These are phyloP conservation scores for Echeveria elegans DNA, from an alignment of 164 flowering plant genomes.

Conservation along the genomic window DNA sequence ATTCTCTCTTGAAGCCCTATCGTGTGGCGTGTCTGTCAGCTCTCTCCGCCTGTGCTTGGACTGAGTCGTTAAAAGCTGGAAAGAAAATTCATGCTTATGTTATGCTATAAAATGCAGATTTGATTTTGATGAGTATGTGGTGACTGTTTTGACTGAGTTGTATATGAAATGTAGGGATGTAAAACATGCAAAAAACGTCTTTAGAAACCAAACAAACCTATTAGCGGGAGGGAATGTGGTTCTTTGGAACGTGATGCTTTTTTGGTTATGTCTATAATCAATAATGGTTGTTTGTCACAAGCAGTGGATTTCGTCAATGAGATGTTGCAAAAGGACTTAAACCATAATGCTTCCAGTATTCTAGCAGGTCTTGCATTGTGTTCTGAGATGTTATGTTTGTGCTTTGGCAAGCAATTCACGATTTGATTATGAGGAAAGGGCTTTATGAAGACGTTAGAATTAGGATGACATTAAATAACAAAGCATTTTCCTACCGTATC, in stretches of 20 bases:
- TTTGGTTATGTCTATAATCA: too few species aligned
- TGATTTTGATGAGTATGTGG: too few species aligned
- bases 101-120: too few species aligned
- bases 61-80: conserved; percentile 21
- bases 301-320: conserved; percentile 22
- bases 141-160: too few species aligned
- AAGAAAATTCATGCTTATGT: conserved; percentile 29
- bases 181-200: too few species aligned
- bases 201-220: too few species aligned
- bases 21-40: conserved; percentile 28
- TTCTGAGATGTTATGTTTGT: conserved; percentile 19
- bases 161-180: too few species aligned
- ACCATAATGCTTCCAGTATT: conserved; percentile 32
- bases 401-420: conserved; percentile 24
- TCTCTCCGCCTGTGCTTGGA: conserved; percentile 25
- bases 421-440: conserved; percentile 16
- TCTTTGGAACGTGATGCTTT: too few species aligned
- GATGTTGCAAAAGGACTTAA: conserved; percentile 23
- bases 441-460: conserved; percentile 19
- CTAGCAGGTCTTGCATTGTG: conserved; percentile 28
- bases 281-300: too few species aligned
- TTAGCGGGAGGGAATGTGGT: too few species aligned
- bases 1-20: conserved; percentile 15
- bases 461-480: conserved; percentile 20
- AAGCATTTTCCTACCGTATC: too few species aligned